Percentiles rank a stretch among this genome's conserved stretches.
Evolutionary conservation across 2,329 filamentous ascomycete species (phyloP).

Genomic region (Colletotrichum theobromicola): DNA sequence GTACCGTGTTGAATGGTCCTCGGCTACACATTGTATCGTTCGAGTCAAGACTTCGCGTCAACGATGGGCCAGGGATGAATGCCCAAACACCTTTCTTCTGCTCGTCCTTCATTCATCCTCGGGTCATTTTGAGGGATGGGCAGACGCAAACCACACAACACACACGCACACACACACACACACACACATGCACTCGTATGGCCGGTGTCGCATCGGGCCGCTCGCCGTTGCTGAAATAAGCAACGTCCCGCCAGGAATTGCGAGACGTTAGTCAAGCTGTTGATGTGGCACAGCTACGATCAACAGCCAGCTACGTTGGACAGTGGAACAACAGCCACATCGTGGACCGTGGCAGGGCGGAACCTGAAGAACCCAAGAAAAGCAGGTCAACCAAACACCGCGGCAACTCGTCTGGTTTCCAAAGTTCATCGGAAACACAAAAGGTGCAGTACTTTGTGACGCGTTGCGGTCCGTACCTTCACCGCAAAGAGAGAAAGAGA

Average conservation of each 20-base stretch:
- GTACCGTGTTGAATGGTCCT: neutral
- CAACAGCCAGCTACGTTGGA: neutral
- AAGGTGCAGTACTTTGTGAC: neutral
- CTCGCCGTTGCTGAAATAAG: neutral
- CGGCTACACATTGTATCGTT: neutral
- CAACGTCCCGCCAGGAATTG: neutral
- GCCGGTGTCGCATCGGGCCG: neutral
- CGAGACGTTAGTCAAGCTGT: neutral
- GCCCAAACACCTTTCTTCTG: neutral
- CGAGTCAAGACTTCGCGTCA: neutral
- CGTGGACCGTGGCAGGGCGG: neutral
- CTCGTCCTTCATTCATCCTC: neutral
- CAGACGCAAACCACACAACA: neutral
- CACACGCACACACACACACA: neutral
- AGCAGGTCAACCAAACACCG: neutral
- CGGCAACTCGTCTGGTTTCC: neutral
- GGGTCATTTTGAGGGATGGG: neutral
- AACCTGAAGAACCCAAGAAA: neutral
- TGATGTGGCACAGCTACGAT: neutral
- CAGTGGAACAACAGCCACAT: neutral
- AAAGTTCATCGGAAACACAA: conserved; percentile 5
- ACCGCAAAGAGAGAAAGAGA: neutral
- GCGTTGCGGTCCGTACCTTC: neutral
- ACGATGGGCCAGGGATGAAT: neutral
- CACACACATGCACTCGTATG: neutral